A percentile compares a stretch with the other conserved stretches of the same genome.
Evolutionary conservation across 345 rosid species (phyloP).

Genomic region (Hypericum perforatum): DNA sequence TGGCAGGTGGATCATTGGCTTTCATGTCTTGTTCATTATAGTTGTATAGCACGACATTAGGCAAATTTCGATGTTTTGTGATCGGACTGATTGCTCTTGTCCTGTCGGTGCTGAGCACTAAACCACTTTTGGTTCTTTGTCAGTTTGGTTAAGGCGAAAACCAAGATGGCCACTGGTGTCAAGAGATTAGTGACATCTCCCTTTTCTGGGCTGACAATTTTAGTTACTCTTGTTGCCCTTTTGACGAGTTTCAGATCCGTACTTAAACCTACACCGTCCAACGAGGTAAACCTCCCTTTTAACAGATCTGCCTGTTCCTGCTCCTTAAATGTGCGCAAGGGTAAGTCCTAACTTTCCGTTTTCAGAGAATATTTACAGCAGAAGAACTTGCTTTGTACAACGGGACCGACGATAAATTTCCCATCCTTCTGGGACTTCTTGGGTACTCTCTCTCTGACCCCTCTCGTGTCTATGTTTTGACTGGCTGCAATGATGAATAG

Average conservation of each 20-base stretch:
- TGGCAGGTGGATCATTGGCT: too few relatives aligned
- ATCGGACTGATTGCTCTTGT: too few relatives aligned
- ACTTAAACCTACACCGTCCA: conserved; percentile 11
- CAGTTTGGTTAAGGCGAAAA: too few relatives aligned
- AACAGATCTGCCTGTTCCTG: conserved; percentile 28
- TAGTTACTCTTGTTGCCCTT: conserved; percentile 38
- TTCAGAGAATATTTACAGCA: conserved; percentile 50
- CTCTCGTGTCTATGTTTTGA: neutral
- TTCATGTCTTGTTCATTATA: too few relatives aligned
- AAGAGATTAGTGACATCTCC: conserved; percentile 18
- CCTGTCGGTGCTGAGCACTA: too few relatives aligned
- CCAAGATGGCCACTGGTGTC: neutral
- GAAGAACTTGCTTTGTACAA: conserved; percentile 68
- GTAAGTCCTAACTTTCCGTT: neutral
- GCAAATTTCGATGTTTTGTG: too few relatives aligned
- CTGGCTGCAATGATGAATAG: neutral
- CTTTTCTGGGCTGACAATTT: conserved; percentile 28
- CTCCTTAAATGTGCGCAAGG: neutral
- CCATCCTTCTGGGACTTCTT: conserved; percentile 72
- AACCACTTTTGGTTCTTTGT: too few relatives aligned
- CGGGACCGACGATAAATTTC: conserved; percentile 63
- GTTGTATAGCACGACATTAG: too few relatives aligned
- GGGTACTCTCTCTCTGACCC: conserved; percentile 38
- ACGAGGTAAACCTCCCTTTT: conserved; percentile 3
- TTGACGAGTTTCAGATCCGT: conserved; percentile 27